These are phyloP conservation scores for Pyricularia sp. DNA, from an alignment of 2,329 filamentous ascomycete genomes.

Conservation along the genomic window DNA sequence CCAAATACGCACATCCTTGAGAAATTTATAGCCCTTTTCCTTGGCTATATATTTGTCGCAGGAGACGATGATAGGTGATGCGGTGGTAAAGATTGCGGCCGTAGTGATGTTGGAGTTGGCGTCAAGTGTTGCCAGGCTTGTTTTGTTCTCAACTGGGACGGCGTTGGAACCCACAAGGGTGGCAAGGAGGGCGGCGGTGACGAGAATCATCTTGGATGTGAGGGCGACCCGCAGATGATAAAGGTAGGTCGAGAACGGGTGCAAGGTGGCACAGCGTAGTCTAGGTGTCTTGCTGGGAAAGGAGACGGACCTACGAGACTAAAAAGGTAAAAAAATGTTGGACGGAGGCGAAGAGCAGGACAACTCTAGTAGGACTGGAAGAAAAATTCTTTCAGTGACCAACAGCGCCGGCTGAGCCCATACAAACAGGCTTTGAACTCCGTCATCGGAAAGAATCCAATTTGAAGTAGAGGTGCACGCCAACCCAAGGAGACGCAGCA, in stretches of 20 bases:
- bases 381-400: background rate
- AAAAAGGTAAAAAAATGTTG: background rate
- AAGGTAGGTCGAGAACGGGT: background rate
- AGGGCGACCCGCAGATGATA: background rate
- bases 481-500: background rate
- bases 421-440: background rate
- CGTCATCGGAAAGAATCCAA: background rate
- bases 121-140: background rate
- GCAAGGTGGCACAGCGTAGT: background rate
- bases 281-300: background rate
- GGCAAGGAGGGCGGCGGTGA: background rate
- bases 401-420: background rate
- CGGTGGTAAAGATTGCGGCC: background rate
- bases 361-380: background rate
- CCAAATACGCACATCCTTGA: background rate
- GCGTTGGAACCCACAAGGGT: background rate
- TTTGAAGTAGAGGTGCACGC: background rate
- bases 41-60: background rate
- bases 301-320: background rate
- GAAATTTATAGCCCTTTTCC: background rate
- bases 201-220: background rate
- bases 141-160: background rate
- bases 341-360: background rate
- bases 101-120: background rate
- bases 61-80: background rate